These are phyloP conservation scores for baker's yeast (Saccharomyces cerevisiae) DNA, from an alignment of 805 yeast species.

Conservation along the genomic window DNA sequence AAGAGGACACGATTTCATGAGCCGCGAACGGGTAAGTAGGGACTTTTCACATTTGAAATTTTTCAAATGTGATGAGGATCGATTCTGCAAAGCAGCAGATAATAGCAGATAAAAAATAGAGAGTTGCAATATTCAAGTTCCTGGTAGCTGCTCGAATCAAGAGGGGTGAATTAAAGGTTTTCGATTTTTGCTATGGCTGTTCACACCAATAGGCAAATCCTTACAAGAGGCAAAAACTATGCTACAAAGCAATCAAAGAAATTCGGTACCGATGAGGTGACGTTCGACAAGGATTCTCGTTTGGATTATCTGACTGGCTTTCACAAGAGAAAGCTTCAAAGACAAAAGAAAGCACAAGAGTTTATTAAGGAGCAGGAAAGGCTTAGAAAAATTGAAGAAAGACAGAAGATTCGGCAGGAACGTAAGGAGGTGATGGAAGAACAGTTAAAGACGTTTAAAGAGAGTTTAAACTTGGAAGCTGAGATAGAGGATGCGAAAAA, in stretches of 20 bases:
- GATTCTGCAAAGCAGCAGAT: not conserved
- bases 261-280: slow-evolving; percentile 73
- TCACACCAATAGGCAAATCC: slow-evolving; percentile 61
- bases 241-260: slow-evolving; percentile 57
- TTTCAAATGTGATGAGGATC: not conserved
- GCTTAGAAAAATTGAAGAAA: slow-evolving; percentile 62
- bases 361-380: slow-evolving; percentile 71
- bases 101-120: not conserved
- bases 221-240: slow-evolving; percentile 80
- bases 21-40: not conserved
- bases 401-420: slow-evolving; percentile 56
- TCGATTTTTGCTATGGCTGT: slow-evolving; percentile 2
- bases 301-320: slow-evolving; percentile 86
- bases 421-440: slow-evolving; percentile 56
- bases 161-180: not conserved
- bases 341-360: slow-evolving; percentile 80
- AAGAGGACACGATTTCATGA: not conserved
- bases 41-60: not conserved
- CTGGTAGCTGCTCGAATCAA: not conserved
- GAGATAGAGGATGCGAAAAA: slow-evolving; percentile 15
- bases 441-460: slow-evolving; percentile 35
- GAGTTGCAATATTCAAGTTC: not conserved
- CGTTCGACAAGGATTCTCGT: slow-evolving; percentile 73
- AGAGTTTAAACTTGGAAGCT: slow-evolving; percentile 24
- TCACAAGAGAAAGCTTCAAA: slow-evolving; percentile 83